Base-by-base conservation (phyloP, 805 yeast genomes). In the Starmerella bacillaris region DNA sequence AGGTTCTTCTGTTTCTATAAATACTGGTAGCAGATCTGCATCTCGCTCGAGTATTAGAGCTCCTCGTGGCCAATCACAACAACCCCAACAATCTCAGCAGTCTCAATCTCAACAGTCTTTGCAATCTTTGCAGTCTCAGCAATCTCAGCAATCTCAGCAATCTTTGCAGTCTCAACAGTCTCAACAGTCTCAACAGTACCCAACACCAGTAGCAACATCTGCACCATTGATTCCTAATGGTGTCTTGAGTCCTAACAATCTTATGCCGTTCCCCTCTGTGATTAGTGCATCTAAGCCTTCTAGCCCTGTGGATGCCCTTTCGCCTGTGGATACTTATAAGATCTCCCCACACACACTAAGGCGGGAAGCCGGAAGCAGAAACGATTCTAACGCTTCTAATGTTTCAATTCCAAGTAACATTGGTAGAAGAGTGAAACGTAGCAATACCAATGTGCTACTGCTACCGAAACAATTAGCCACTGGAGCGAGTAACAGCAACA, bases 381-480 rank as follows among this genome's bases (percentile, higher is more conserved):
- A n/a, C n/a, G n/a, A n/a, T n/a, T n/a, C n/a, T n/a, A n/a, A n/a
- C n/a, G n/a, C n/a, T n/a, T n/a, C n/a, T n/a, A n/a, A n/a, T n/a
- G n/a, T n/a, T n/a, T n/a, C n/a, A n/a, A n/a, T n/a, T n/a, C n/a
- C n/a, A n/a, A n/a, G n/a, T n/a, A n/a, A n/a, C n/a, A n/a, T n/a
- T n/a, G n/a, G n/a, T 9, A 22, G 26, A 22, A 22, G 26, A 22
- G 18, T 15, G 22, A 3, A 17, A 12, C 24, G 26, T 28, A 20
- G 18, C 26, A 29, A 21, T 3, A 33, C 39, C 1, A 39, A 41
- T 29, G 43, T 44, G 3, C 33, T 44, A 26, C 37, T 44, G 19
- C 37, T 41, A 24, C 50, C 48, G 6, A 36, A 41, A 4, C 43
- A 44, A 28, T 37, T 40, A 15, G 36, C 29, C 9, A 26, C 29